A percentile compares a stretch with the other conserved stretches of the same genome.
phyloP scores from a whole-genome alignment of 2,329 filamentous ascomycete genomes.

The Harringtonia lauricola region DNA sequence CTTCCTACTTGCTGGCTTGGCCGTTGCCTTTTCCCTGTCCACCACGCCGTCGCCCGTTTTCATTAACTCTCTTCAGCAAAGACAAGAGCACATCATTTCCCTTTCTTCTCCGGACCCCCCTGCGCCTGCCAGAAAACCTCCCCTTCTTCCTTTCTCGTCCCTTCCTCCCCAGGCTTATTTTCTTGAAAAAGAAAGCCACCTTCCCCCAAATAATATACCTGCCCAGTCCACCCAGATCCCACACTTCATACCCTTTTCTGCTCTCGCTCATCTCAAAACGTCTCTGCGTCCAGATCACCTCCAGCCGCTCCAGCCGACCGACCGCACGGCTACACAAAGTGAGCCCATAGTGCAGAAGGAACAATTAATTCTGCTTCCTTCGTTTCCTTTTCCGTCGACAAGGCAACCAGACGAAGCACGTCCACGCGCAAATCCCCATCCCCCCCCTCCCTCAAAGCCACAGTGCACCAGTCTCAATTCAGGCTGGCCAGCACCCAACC shows the following conservation, averaged over 20 bases:
- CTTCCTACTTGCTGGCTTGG: slow-evolving; percentile 6
- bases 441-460: too few relatives aligned
- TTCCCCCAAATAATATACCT: slow-evolving; percentile 13
- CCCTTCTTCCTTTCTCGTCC: slow-evolving; percentile 3
- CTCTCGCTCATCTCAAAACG: background rate
- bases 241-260: slow-evolving; percentile 8
- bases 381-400: background rate
- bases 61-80: slow-evolving; percentile 11
- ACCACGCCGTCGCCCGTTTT: slow-evolving; percentile 6
- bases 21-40: slow-evolving; percentile 1
- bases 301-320: background rate
- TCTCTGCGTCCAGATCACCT: background rate
- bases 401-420: background rate
- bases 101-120: slow-evolving; percentile 3
- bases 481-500: slow-evolving; percentile 35
- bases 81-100: slow-evolving; percentile 6
- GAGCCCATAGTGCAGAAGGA: too few relatives aligned
- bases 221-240: too few relatives aligned
- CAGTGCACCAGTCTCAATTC: slow-evolving; percentile 33
- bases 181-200: slow-evolving; percentile 11
- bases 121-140: slow-evolving; percentile 10
- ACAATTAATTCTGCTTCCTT: background rate
- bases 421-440: too few relatives aligned
- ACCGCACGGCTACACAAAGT: background rate
- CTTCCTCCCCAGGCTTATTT: background rate